phyloP scores from a whole-genome alignment of 129 eudicot species.

The Smallanthus sonchifolius region DNA sequence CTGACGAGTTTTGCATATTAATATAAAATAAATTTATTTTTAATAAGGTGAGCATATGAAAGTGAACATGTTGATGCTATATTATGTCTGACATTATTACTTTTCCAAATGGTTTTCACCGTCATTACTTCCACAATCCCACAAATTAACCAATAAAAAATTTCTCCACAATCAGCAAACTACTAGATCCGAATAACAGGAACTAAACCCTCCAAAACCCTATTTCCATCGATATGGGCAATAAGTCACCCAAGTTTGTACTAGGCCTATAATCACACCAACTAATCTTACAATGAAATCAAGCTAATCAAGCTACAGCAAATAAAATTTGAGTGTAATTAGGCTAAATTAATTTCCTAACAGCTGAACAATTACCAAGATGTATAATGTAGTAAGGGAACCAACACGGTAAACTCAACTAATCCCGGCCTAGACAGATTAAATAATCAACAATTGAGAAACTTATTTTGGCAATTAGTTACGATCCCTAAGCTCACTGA shows the following conservation, averaged over 20 bases:
- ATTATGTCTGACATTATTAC: background rate
- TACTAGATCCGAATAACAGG: background rate
- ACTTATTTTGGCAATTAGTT: background rate
- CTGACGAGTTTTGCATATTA: background rate
- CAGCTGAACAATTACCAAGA: background rate
- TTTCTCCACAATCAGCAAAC: conserved; percentile 3
- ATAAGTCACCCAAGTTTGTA: background rate
- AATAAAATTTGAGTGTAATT: background rate
- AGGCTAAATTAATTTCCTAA: background rate
- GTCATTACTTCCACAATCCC: background rate
- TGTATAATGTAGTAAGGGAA: background rate
- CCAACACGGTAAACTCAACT: background rate
- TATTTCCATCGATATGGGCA: background rate
- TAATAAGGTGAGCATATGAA: background rate
- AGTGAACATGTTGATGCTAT: background rate
- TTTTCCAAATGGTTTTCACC: conserved; percentile 1
- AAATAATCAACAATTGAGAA: background rate
- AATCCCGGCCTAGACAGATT: background rate
- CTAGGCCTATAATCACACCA: background rate
- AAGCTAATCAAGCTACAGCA: background rate
- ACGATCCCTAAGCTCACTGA: background rate
- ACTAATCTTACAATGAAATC: background rate
- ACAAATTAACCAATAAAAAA: background rate
- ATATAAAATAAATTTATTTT: background rate
- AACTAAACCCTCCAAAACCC: background rate